Evolutionary conservation across 768 basidiomycete species (phyloP), one percentile per base, ranked within the genome.

Genomic region (Asterophora lycoperdoides): DNA sequence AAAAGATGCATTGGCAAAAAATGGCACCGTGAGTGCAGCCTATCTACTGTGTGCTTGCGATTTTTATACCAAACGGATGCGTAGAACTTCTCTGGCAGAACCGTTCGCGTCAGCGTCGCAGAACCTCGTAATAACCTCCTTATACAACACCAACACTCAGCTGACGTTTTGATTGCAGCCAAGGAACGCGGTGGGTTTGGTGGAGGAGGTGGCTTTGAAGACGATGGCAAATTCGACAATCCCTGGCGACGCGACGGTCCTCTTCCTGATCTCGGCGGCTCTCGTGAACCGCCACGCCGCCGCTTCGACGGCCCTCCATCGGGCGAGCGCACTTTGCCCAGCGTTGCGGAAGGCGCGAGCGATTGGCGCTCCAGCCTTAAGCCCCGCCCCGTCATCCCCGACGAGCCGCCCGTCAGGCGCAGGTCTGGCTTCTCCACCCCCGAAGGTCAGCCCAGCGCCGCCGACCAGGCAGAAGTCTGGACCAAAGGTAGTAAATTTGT

Each of bases 221-320:
- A 93, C 7, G 86, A 84, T 46, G 69, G 85, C 13, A 94, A 94
- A 64, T 92, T 92, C 54, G 81, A 89, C 41, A 81, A 73, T 15
- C 83, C 80, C 38, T 96, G 93, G 93, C 75, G 93, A 48, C 81
- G 93, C 49, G 84, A 91, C 13, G 91, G 87, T 0, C 94, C 93
- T 41, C 77, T 93, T 18, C 86, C 90, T 17, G 83, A 86, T 46
- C 58, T 75, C 1, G 72, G 72, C n/a, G 69, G 74, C n/a, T 74
- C 79, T 38, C 79, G 79, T 15, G 86, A 86, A 40, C 65, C 77
- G 7, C 78, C 83, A 18, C 81, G 83, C 34, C 80, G 86, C 49
- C 81, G 81, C 36, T 78, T 78, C 54, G 86, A 89, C n/a, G 79
- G 76, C 0, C 73, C 75, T 9, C 58, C 74, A 19, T 64, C 67